These are phyloP conservation scores for Aspergillus avenaceus DNA, from an alignment of 495 filamentous ascomycete genomes.

Conservation along the genomic window DNA sequence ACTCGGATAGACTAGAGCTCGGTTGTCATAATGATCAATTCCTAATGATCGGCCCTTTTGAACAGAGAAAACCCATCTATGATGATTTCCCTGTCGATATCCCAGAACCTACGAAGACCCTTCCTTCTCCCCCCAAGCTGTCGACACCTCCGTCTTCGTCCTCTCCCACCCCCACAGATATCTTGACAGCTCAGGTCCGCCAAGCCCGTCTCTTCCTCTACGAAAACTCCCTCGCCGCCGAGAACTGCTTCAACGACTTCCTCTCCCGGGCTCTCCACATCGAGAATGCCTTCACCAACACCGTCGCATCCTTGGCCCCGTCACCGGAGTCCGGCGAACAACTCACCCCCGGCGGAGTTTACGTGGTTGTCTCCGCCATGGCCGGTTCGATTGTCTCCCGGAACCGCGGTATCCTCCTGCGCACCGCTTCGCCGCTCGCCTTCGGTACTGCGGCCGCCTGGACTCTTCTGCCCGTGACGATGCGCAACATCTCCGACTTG, in stretches of 20 bases:
- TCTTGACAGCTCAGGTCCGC: slow-evolving; percentile 79
- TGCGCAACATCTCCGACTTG: slow-evolving; percentile 78
- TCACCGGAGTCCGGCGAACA: slow-evolving; percentile 75
- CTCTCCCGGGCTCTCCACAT: slow-evolving; percentile 71
- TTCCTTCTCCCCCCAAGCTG: slow-evolving; percentile 19
- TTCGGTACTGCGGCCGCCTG: slow-evolving; percentile 72
- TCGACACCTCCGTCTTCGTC: slow-evolving; percentile 28
- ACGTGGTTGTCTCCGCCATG: slow-evolving; percentile 90
- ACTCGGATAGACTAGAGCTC: too few species aligned
- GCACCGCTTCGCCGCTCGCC: slow-evolving; percentile 63
- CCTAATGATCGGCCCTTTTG: neutral
- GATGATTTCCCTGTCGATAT: slow-evolving; percentile 56
- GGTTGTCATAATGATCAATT: slow-evolving; percentile 15
- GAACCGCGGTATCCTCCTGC: slow-evolving; percentile 77
- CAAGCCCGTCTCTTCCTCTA: slow-evolving; percentile 78
- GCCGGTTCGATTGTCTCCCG: slow-evolving; percentile 82
- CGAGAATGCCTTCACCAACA: slow-evolving; percentile 75
- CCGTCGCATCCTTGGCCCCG: slow-evolving; percentile 81
- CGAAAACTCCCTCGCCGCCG: slow-evolving; percentile 61
- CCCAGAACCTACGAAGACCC: slow-evolving; percentile 34
- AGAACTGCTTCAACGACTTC: slow-evolving; percentile 71
- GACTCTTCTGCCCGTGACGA: slow-evolving; percentile 71
- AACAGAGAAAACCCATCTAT: slow-evolving; percentile 80
- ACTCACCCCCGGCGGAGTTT: slow-evolving; percentile 79
- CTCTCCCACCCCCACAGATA: slow-evolving; percentile 81